Conservation (phyloP, 331 rosid species). For the Pyracantha coccinea region DNA sequence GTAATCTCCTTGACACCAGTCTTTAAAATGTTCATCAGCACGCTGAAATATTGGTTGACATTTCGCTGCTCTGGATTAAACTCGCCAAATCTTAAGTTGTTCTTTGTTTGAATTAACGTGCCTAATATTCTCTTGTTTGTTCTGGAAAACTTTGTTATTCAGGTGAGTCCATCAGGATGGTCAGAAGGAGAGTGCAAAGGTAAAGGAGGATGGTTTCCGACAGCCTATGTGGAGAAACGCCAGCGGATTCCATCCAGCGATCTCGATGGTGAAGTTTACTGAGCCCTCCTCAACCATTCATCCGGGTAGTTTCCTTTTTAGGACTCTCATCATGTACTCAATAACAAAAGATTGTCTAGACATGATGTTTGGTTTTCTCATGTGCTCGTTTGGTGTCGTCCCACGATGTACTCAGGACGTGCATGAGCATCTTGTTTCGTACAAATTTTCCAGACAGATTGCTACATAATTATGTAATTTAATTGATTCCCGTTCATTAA, state of each 20-base stretch:
- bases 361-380: neutral
- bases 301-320: neutral
- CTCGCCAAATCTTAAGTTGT: neutral
- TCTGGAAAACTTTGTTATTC: slow-evolving; percentile 1
- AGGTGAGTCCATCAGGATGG: slow-evolving; percentile 86
- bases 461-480: neutral
- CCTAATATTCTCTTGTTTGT: neutral
- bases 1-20: slow-evolving; percentile 18
- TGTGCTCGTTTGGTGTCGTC: neutral
- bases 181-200: neutral
- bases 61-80: neutral
- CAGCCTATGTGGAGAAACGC: slow-evolving; percentile 44
- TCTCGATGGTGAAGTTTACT: slow-evolving; percentile 47
- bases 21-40: neutral
- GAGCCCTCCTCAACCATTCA: slow-evolving; percentile 3
- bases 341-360: no score
- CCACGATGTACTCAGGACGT: neutral
- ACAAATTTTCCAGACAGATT: neutral
- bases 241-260: slow-evolving; percentile 64
- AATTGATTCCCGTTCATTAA: neutral
- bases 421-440: neutral
- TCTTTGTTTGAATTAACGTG: neutral
- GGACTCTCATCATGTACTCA: neutral
- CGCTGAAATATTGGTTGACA: neutral
- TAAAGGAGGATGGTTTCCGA: no score